phyloP scores from a whole-genome alignment of 1,139 yeast species.

The Sugiyamaella grinbergsii region DNA sequence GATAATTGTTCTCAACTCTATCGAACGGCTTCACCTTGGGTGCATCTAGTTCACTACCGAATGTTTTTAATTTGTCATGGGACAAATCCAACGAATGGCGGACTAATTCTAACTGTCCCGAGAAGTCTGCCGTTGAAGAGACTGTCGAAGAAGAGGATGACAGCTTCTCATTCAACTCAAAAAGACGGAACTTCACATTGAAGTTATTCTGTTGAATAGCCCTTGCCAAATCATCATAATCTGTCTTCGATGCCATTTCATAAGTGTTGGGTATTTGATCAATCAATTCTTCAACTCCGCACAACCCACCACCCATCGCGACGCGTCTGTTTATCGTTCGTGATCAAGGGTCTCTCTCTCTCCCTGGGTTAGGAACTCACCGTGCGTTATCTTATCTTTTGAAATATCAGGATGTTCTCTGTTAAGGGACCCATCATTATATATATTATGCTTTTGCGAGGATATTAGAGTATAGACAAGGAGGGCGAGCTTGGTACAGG shows the following conservation, averaged over 20 bases:
- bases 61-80: background rate
- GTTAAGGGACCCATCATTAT: no score
- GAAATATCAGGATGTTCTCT: no score
- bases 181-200: conserved; percentile 28
- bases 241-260: background rate
- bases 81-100: conserved; percentile 8
- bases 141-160: background rate
- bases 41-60: background rate
- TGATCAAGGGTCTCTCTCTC: no score
- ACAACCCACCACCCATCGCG: no score
- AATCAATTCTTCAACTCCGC: no score
- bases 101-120: conserved; percentile 12
- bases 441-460: no score
- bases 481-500: no score
- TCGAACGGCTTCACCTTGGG: conserved; percentile 6
- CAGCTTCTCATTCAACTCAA: conserved; percentile 27
- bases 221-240: conserved; percentile 3
- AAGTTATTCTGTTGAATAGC: conserved; percentile 27
- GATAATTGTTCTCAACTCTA: conserved; percentile 1
- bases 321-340: background rate
- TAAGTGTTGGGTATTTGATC: no score
- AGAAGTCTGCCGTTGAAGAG: conserved; percentile 4
- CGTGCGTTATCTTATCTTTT: background rate
- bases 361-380: background rate
- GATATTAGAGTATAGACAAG: no score